Percentiles rank a stretch among this genome's conserved stretches.
These are phyloP conservation scores for Musa schizocarpa DNA, from an alignment of 176 grass and related monocot genomes.

Conservation along the genomic window DNA sequence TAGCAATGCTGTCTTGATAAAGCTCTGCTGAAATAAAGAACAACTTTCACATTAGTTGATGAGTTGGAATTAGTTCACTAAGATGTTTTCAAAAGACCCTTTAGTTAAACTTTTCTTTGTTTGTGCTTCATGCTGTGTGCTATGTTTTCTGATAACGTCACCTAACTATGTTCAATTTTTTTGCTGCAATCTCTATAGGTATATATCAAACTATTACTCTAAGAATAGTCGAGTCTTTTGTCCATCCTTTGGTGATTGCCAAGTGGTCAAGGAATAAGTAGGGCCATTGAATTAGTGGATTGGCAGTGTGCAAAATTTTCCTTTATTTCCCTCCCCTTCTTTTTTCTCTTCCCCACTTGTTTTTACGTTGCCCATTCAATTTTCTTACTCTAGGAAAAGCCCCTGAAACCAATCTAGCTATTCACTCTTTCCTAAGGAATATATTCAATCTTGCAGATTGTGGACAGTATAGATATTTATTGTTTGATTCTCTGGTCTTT, in stretches of 20 bases:
- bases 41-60: neutral
- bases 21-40: neutral
- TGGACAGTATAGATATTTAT: too few species aligned
- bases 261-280: neutral
- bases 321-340: neutral
- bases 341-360: neutral
- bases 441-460: too few species aligned
- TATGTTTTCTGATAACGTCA: neutral
- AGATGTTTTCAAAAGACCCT: neutral
- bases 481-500: too few species aligned
- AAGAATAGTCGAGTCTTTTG: neutral
- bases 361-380: neutral
- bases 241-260: neutral
- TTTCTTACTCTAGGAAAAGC: neutral
- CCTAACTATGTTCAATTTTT: neutral
- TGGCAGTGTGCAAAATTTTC: neutral
- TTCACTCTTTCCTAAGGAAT: too few species aligned
- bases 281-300: neutral
- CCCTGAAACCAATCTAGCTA: too few species aligned
- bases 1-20: neutral
- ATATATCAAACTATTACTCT: neutral
- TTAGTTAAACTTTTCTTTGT: neutral
- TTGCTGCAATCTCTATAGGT: neutral
- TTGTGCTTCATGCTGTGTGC: neutral
- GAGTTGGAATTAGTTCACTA: neutral